These are phyloP conservation scores for Bryoglossum gracile DNA, from an alignment of 495 filamentous ascomycete genomes.

Conservation along the genomic window DNA sequence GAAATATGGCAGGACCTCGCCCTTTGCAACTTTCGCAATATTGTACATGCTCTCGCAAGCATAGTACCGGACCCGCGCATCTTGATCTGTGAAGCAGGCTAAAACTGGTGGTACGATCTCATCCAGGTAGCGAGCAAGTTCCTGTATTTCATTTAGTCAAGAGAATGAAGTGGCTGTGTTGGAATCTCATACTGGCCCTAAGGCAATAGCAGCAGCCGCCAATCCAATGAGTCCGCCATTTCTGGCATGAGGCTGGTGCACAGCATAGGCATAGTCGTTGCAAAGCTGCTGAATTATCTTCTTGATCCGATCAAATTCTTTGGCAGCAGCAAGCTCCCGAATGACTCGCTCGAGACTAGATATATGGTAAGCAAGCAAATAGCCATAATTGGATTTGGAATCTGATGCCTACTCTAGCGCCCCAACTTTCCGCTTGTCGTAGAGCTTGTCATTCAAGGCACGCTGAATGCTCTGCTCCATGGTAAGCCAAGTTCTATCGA, in stretches of 20 bases:
- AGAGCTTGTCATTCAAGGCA: constrained; percentile 93
- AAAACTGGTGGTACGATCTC: constrained; percentile 94
- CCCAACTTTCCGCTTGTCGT: constrained; percentile 93
- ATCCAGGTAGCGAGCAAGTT: constrained; percentile 83
- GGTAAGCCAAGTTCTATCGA: constrained; percentile 16
- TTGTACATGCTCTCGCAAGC: constrained; percentile 99
- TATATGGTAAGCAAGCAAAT: constrained; percentile 11
- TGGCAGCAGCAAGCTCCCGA: constrained; percentile 69
- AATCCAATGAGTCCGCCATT: constrained; percentile 96
- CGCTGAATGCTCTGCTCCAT: constrained; percentile 92
- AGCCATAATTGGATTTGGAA: neutral
- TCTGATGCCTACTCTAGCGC: constrained; percentile 77
- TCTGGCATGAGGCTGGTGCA: constrained; percentile 93
- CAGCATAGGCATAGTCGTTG: constrained; percentile 95
- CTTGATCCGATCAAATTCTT: constrained; percentile 69
- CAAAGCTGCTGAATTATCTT: constrained; percentile 92
- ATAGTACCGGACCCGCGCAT: constrained; percentile 96
- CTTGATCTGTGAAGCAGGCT: constrained; percentile 97
- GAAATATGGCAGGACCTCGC: constrained; percentile 92
- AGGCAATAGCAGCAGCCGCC: constrained; percentile 91
- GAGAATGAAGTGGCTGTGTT: no score
- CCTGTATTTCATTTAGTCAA: constrained; percentile 34
- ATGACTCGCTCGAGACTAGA: constrained; percentile 82
- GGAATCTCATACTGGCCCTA: constrained; percentile 78
- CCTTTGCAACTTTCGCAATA: constrained; percentile 98